Evolutionary conservation across 352 stramenopile species (phyloP), one percentile per base, ranked within the genome.

Genomic region (Globisporangium carolinianum): DNA sequence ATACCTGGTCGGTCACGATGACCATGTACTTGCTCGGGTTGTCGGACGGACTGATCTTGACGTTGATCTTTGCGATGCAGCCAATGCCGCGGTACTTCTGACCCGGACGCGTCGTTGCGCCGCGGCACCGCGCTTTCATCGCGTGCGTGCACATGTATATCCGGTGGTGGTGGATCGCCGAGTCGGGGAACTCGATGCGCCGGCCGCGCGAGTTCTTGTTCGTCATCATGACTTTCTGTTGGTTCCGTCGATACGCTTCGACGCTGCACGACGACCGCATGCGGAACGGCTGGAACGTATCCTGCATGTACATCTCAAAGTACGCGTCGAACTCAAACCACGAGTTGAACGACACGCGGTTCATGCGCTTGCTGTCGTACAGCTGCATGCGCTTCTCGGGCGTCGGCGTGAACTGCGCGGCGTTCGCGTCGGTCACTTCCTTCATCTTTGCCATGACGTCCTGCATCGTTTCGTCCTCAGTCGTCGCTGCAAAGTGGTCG

Each of bases 111-210:
- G 78, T 90, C 39, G 80, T 88, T 7, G 83, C 80, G 37, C 83
- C 83, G 35, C 83, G 83, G 60, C 79, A 92, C 14, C 83, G 74
- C 38, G 83, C 83, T 61, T 92, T 92, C 83, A 92, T 92, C 46
- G 83, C 83, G 67, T 92, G 83, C 48, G 83, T 92, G 69, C 83
- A 92, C 83, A 92, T 92, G 65, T 92, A 92, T 84, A 92, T 92
- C 73, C 83, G 83, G 60, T 92, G 83, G 66, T 92, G 83, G 59
- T 92, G 83, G 64, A 90, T 88, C 49, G 83, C 83, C 46, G 77
- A 68, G 57, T 92, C 83, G 5, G 83, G 83, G 41, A 92, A 92
- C 63, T 92, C 83, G 38, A 87, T 87, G 49, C 83, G 77, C 36
- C 80, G 74, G 38, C 79, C 83, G 51, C 83, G 78, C 46, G 83